Conservation (phyloP, 352 stramenopile species). For the Phytophthora hybrid region DNA sequence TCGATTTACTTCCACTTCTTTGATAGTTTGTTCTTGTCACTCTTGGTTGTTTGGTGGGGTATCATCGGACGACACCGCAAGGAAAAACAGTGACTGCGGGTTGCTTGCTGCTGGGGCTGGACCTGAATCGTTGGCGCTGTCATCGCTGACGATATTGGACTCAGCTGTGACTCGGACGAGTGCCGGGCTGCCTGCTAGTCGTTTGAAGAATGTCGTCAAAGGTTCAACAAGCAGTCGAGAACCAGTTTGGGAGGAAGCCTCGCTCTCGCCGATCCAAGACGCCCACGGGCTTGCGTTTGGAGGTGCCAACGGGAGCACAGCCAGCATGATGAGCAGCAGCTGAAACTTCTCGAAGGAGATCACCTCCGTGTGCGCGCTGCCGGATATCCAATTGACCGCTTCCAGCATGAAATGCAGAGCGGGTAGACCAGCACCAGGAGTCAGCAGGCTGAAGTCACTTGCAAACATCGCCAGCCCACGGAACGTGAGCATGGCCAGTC, state of each 20-base stretch:
- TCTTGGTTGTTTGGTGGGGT: slow-evolving; percentile 20
- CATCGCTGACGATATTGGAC: slow-evolving; percentile 22
- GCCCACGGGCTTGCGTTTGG: slow-evolving; percentile 12
- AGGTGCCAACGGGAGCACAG: slow-evolving; percentile 37
- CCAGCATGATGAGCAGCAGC: slow-evolving; percentile 50
- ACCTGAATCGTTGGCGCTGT: slow-evolving; percentile 12
- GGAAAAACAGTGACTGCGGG: slow-evolving; percentile 25
- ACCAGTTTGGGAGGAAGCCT: slow-evolving; percentile 1
- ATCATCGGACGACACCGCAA: not conserved
- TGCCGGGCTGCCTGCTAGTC: slow-evolving; percentile 35
- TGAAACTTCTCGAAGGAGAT: slow-evolving; percentile 80
- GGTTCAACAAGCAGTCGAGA: slow-evolving; percentile 27
- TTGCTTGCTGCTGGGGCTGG: slow-evolving; percentile 2
- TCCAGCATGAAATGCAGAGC: slow-evolving; percentile 64
- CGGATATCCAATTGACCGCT: slow-evolving; percentile 74
- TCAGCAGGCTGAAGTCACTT: slow-evolving; percentile 59
- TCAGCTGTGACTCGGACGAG: slow-evolving; percentile 40
- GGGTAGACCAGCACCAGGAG: slow-evolving; percentile 32
- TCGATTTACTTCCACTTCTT: not conserved
- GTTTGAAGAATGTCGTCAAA: slow-evolving; percentile 38
- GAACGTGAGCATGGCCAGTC: slow-evolving; percentile 69
- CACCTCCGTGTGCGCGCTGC: slow-evolving; percentile 65
- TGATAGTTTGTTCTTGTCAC: not conserved
- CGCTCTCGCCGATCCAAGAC: slow-evolving; percentile 19
- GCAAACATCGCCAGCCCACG: slow-evolving; percentile 54